Conservation (phyloP, 1,139 yeast species). For the Suhomyces maxii region DNA sequence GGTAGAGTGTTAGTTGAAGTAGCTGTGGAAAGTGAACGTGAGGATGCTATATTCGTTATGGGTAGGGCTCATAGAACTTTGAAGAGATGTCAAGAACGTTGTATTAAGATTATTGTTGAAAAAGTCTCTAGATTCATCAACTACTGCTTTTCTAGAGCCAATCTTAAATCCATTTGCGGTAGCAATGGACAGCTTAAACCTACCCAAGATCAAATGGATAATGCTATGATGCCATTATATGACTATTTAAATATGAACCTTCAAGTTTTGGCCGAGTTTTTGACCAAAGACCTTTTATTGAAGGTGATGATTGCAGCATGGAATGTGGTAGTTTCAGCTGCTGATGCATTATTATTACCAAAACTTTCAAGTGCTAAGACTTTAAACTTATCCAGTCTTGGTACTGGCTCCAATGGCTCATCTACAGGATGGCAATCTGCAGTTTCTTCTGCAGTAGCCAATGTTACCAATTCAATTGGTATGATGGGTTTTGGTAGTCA, state of each 20-base stretch:
- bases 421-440: constrained; percentile 49
- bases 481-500: constrained; percentile 55
- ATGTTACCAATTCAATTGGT: constrained; percentile 44
- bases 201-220: constrained; percentile 57
- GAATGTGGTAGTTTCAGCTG: constrained; percentile 62
- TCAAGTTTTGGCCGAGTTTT: constrained; percentile 60
- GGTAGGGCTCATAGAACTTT: constrained; percentile 74
- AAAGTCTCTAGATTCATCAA: constrained; percentile 51
- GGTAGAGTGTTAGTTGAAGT: constrained; percentile 65
- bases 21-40: constrained; percentile 75
- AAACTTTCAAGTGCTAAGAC: constrained; percentile 61
- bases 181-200: constrained; percentile 46
- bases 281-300: constrained; percentile 58
- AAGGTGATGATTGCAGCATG: constrained; percentile 79
- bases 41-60: constrained; percentile 75
- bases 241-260: constrained; percentile 73
- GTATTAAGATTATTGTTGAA: constrained; percentile 65
- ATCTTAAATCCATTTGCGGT: constrained; percentile 56
- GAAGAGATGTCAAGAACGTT: constrained; percentile 60
- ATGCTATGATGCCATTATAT: constrained; percentile 72
- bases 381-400: constrained; percentile 21
- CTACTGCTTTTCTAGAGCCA: constrained; percentile 42
- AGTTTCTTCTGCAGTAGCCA: constrained; percentile 51
- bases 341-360: constrained; percentile 72
- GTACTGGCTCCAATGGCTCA: constrained; percentile 5